Evolutionary conservation across 2,329 filamentous ascomycete species (phyloP).

Genomic region (Aureobasidium subglaciale): DNA sequence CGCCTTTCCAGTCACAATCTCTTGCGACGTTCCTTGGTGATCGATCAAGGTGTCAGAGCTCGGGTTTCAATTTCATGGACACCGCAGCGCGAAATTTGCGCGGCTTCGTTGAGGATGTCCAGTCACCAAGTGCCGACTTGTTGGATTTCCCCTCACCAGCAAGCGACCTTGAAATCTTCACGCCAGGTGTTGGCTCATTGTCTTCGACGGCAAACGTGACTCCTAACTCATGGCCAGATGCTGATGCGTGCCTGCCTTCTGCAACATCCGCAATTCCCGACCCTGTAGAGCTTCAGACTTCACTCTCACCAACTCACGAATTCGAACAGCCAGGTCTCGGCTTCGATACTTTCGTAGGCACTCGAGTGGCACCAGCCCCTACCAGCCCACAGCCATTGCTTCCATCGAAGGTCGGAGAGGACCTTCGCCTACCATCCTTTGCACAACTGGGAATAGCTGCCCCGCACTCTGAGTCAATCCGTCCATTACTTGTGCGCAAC

Average conservation of each 20-base stretch:
- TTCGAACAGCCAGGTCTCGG: slow-evolving; percentile 4
- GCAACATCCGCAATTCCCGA: slow-evolving; percentile 4
- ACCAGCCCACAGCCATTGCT: slow-evolving; percentile 1
- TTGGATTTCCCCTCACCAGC: slow-evolving; percentile 12
- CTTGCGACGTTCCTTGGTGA: not conserved
- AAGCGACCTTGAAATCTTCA: slow-evolving; percentile 12
- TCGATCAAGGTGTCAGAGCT: slow-evolving; percentile 7
- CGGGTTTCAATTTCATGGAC: slow-evolving; percentile 8
- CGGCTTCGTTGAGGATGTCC: slow-evolving; percentile 1
- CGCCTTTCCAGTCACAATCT: not conserved
- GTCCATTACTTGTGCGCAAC: slow-evolving; percentile 4
- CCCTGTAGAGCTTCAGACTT: not conserved
- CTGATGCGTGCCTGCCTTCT: slow-evolving; percentile 5
- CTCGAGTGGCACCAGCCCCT: slow-evolving; percentile 14
- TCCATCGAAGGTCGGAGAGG: slow-evolving; percentile 27
- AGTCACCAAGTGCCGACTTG: slow-evolving; percentile 1
- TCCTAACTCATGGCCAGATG: not conserved
- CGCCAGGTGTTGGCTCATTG: not conserved
- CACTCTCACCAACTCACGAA: not conserved
- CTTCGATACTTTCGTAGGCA: slow-evolving; percentile 16
- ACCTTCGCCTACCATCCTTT: slow-evolving; percentile 48
- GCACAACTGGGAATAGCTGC: slow-evolving; percentile 45
- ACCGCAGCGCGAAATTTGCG: slow-evolving; percentile 11
- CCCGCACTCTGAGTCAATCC: slow-evolving; percentile 37
- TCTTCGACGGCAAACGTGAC: slow-evolving; percentile 8